These are phyloP conservation scores for Aspergillus hancockii DNA, from an alignment of 495 filamentous ascomycete species.

Conservation along the genomic window DNA sequence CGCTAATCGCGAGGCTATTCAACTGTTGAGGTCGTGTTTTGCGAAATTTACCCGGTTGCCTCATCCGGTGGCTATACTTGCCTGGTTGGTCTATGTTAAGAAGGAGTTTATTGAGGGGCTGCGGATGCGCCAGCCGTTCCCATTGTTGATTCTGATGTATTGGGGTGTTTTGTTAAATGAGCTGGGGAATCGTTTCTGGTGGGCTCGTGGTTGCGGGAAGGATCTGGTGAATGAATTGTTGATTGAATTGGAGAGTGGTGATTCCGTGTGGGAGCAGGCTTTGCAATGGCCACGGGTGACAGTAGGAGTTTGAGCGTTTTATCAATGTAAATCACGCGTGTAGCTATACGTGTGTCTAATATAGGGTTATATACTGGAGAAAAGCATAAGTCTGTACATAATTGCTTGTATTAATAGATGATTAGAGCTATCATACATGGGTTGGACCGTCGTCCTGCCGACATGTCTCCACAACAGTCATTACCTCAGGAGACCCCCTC, in stretches of 20 bases:
- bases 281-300: not conserved
- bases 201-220: conserved; percentile 27
- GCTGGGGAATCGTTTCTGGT: conserved; percentile 30
- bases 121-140: conserved; percentile 24
- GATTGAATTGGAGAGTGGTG: not conserved
- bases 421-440: no score
- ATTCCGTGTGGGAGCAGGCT: not conserved
- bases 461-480: not conserved
- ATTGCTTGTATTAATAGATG: no score
- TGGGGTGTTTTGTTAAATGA: conserved; percentile 31
- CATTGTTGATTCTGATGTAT: conserved; percentile 29
- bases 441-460: no score
- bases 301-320: not conserved
- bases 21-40: conserved; percentile 27
- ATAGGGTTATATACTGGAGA: no score
- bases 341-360: no score
- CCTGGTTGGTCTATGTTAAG: conserved; percentile 31
- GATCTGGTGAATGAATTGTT: conserved; percentile 29
- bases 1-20: conserved; percentile 21
- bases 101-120: conserved; percentile 28
- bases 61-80: conserved; percentile 27
- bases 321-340: not conserved
- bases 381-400: no score
- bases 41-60: conserved; percentile 20
- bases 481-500: not conserved